Conservation (phyloP, 2,329 filamentous ascomycete genomes). For the Neophaeococcomyces aloes region DNA sequence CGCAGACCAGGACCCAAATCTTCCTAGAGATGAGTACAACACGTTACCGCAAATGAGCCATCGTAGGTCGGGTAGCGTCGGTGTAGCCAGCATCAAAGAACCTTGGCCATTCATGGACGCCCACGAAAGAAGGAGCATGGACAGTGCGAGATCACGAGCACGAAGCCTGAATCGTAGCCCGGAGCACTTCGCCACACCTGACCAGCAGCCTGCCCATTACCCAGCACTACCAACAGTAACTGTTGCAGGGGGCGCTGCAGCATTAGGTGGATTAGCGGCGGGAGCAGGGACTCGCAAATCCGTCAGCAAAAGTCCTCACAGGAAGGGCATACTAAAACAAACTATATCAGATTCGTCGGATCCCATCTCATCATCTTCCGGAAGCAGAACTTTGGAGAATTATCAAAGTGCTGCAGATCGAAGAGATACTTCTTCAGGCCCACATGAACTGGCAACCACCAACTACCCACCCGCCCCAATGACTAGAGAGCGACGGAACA, state of each 20-base stretch:
- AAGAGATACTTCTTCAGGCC: background rate
- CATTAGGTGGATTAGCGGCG: background rate
- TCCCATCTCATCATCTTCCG: background rate
- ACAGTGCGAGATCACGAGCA: background rate
- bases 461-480: slow-evolving; percentile 7
- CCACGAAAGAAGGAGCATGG: background rate
- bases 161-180: background rate
- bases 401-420: background rate
- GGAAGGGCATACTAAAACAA: slow-evolving; percentile 6
- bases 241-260: background rate
- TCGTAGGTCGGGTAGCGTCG: slow-evolving; percentile 2
- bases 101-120: slow-evolving; percentile 13
- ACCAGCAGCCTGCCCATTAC: background rate
- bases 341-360: slow-evolving; percentile 4
- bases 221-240: background rate
- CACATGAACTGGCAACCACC: slow-evolving; percentile 2
- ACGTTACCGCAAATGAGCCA: background rate
- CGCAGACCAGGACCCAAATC: background rate
- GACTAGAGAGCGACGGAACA: slow-evolving; percentile 12
- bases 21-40: background rate
- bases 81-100: slow-evolving; percentile 12
- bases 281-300: background rate
- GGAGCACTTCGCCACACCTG: slow-evolving; percentile 2
- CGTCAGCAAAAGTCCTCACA: background rate
- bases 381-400: background rate